Evolutionary conservation across 176 grass and related monocot genomes (phyloP), one percentile per base, ranked within the genome.

Genomic region (Carex myosuroides): DNA sequence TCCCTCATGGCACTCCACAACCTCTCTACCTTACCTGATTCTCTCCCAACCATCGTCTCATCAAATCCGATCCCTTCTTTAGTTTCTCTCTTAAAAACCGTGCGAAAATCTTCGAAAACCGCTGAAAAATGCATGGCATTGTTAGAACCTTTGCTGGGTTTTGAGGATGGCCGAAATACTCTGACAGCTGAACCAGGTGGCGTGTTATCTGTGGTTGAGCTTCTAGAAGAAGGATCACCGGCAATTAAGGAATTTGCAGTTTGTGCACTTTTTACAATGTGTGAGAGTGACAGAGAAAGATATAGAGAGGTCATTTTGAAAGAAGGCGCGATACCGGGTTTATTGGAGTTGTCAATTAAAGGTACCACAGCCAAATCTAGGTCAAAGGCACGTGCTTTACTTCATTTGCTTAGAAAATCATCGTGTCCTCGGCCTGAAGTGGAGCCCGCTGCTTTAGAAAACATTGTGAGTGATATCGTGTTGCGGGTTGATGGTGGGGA

Each of bases 191-290:
- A 91, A 26, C 91, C 92, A 86, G 92, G 89, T 2, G 95, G 95
- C 30, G 89, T 98, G 9, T 90, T 95, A 6, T 81, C 86, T n/a
- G 85, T 98, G 0, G 95, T 98, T 3, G 91, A 98, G 80, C 92
- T 98, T 13, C 93, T 98, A 0, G 95, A 98, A 85, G 95, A 98
- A 90, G 95, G 95, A 9, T 98, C 95, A 20, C 83, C 85, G 7
- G 88, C 86, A 55, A 87, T 91, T 64, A 88, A 90, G 70, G 95
- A 98, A 60, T 86, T 94, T 39, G 92, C 95, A 5, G 91, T 98
- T 20, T 93, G 95, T 57, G 84, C 89, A 2, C 95, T 98, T 30
- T 60, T 98, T 1, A 93, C 87, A 2, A 90, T 98, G 89, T 93
- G 91, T 1, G 91, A 95, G 83, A 95, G 92, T 2, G 91, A 98